Evolutionary conservation across 345 rosid genomes (phyloP).

Genomic region (Brassica napus): Da-Ae NC_063448.1:3309501-3310000

Average conservation of each 20-base stretch:
- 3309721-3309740: conserved; percentile 63
- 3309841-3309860: not conserved
- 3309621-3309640: not conserved
- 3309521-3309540: conserved; percentile 75
- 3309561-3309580: conserved; percentile 62
- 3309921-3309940: conserved; percentile 51
- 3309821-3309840: not conserved
- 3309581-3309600: conserved; percentile 20
- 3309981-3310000: conserved; percentile 53
- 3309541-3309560: conserved; percentile 59
- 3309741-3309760: conserved; percentile 80
- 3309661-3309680: conserved; percentile 39
- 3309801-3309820: conserved; percentile 41
- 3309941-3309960: conserved; percentile 69
- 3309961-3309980: conserved; percentile 60
- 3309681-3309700: conserved; percentile 78
- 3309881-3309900: conserved; percentile 64
- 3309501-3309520: conserved; percentile 57
- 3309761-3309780: conserved; percentile 76
- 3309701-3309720: conserved; percentile 69
- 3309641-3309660: not conserved
- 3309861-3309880: conserved; percentile 64
- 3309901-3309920: conserved; percentile 59
- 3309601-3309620: not conserved
- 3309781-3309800: conserved; percentile 66